A percentile compares a stretch with the other conserved stretches of the same genome.
These are phyloP conservation scores for Mucor piriformis DNA, from an alignment of 371 early-diverging fungal genomes.

Conservation along the genomic window DNA sequence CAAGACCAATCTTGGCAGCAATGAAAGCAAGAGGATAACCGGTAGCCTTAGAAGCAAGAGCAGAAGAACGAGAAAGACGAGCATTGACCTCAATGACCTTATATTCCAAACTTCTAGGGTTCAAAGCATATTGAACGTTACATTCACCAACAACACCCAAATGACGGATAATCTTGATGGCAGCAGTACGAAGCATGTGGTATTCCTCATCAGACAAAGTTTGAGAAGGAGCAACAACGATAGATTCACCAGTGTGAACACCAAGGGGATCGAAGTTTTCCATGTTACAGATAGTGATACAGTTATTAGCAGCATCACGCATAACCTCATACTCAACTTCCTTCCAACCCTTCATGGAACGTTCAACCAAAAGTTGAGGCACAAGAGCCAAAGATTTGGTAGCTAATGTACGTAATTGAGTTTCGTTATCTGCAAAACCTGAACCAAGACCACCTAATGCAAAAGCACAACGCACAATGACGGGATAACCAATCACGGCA, in stretches of 20 bases:
- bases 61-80: conserved; percentile 83
- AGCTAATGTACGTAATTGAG: conserved; percentile 73
- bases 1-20: conserved; percentile 92
- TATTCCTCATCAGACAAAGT: conserved; percentile 94
- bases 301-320: conserved; percentile 92
- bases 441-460: conserved; percentile 96
- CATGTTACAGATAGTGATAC: conserved; percentile 98
- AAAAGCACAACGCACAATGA: conserved; percentile 92
- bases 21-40: conserved; percentile 96
- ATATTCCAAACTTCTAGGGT: conserved; percentile 86
- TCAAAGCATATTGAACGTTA: conserved; percentile 94
- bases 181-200: conserved; percentile 92
- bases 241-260: conserved; percentile 96
- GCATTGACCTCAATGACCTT: conserved; percentile 96
- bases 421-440: conserved; percentile 86
- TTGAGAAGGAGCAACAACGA: conserved; percentile 95
- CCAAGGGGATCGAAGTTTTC: conserved; percentile 98
- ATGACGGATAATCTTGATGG: conserved; percentile 92
- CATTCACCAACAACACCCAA: conserved; percentile 97
- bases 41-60: conserved; percentile 94
- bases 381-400: conserved; percentile 79
- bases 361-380: conserved; percentile 91
- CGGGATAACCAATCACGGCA: conserved; percentile 84
- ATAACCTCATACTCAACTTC: conserved; percentile 98
- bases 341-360: conserved; percentile 98